Conservation (phyloP, 352 stramenopile genomes). For the Globisporangium cederbergense region DNA sequence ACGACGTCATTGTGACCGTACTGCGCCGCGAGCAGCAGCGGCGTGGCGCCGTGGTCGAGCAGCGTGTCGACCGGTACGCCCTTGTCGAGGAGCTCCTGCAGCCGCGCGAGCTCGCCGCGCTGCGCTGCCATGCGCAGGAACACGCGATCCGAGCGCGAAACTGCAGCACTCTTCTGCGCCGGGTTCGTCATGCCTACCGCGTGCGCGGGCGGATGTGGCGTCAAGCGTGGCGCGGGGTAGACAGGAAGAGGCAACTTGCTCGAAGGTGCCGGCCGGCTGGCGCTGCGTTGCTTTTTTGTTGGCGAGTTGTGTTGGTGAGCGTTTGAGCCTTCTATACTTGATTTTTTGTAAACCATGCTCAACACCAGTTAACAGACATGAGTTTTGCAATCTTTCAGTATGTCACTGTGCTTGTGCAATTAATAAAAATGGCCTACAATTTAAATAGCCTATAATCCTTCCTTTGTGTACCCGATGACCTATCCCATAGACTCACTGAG, state of each 20-base stretch:
- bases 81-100: constrained; percentile 5
- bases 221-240: neutral
- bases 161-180: neutral
- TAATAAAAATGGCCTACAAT: too few species aligned
- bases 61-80: constrained; percentile 11
- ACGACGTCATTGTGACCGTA: neutral
- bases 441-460: too few species aligned
- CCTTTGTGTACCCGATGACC: too few species aligned
- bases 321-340: too few species aligned
- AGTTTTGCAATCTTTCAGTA: too few species aligned
- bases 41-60: constrained; percentile 7
- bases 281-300: too few species aligned
- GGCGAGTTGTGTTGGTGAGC: too few species aligned
- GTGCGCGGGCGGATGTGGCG: neutral
- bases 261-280: too few species aligned
- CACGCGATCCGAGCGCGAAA: constrained; percentile 6
- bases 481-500: neutral
- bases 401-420: too few species aligned
- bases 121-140: constrained; percentile 9
- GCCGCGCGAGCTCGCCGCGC: constrained; percentile 2
- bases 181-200: neutral
- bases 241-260: too few species aligned
- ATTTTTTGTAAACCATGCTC: too few species aligned
- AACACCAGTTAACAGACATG: too few species aligned
- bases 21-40: constrained; percentile 9